Base-by-base conservation (phyloP, 306 rosid species). In the Vigna nakashimae region DNA sequence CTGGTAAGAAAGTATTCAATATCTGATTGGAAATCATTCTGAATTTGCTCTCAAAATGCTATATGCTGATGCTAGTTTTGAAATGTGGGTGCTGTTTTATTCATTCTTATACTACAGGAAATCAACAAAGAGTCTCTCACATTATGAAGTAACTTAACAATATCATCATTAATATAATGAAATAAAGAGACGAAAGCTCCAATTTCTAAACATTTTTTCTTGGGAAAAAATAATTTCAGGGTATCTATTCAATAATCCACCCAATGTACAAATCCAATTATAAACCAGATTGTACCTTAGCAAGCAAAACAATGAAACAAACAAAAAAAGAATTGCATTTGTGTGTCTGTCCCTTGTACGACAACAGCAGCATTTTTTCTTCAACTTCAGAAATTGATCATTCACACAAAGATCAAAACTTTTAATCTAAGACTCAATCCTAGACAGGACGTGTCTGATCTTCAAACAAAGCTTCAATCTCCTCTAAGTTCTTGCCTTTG, bases 401-500 rank as follows among this genome's bases (percentile, higher is more conserved):
- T 32, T 62, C 45, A 32, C 3, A 30, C 5, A 15, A 62, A 30
- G 16, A 63, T 42, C 38, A 62, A 26, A 34, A 14, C 17, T 32
- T 26, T 12, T 12, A 26, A 17, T 40, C 46, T 9, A 38, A 42
- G 40, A 4, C 58, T 38, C 22, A 51, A 2, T 52, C 15, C 66
- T 9, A 49, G 11, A 5, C n/a, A 75, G 58, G 59, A 5, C 2
- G 53, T 51, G 28, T 48, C 49, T 56, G 82, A 26, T 91, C 87
- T 78, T 88, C 86, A 50, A 94, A 94, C 15, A 94, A 56, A 34
- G 80, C 45, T 71, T 83, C 90, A 79, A 90, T 92, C 51, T 91
- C 91, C 69, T 94, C 98, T 77, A 91, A 90, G 81, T 88, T 90
- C 75, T 79, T 90, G 8, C 98, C 96, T 70, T 88, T 94, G 12